phyloP scores from a whole-genome alignment of 306 rosid species.

The Crotalaria pallida region DNA sequence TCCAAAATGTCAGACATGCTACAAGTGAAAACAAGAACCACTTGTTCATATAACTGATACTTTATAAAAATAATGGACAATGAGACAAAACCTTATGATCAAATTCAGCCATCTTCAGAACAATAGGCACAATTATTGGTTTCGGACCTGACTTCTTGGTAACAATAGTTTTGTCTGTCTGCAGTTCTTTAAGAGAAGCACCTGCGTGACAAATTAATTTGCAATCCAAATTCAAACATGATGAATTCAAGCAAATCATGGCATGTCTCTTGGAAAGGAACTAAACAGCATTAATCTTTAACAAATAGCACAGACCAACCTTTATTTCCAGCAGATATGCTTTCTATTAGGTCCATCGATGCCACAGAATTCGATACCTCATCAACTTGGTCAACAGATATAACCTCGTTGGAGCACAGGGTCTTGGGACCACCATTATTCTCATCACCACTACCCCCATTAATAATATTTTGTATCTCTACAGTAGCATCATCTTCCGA shows the following conservation, averaged over 20 bases:
- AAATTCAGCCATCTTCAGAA: conserved; percentile 92
- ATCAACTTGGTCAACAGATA: conserved; percentile 33
- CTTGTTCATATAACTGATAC: background rate
- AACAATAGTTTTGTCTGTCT: conserved; percentile 26
- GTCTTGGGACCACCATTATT: conserved; percentile 19
- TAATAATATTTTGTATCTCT: conserved; percentile 30
- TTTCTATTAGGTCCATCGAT: conserved; percentile 36
- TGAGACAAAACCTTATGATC: conserved; percentile 74
- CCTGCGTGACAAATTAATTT: conserved; percentile 40
- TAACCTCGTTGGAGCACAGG: conserved; percentile 33
- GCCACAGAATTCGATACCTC: conserved; percentile 37
- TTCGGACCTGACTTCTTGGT: conserved; percentile 67
- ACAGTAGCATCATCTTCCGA: conserved; percentile 37
- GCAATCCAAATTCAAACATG: conserved; percentile 4
- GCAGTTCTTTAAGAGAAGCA: conserved; percentile 41
- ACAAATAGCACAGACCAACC: conserved; percentile 34
- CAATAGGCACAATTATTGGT: conserved; percentile 80
- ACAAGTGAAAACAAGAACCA: background rate
- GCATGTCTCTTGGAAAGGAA: background rate
- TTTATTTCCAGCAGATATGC: conserved; percentile 38
- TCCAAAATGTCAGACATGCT: background rate
- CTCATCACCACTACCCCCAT: conserved; percentile 27
- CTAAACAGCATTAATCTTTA: conserved; percentile 9
- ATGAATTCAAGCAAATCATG: background rate
- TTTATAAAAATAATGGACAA: conserved; percentile 7